Percentiles rank a stretch among this genome's conserved stretches.
These are phyloP conservation scores for Carex kokanica DNA, from an alignment of 176 grass and related monocot genomes.

Conservation along the genomic window DNA sequence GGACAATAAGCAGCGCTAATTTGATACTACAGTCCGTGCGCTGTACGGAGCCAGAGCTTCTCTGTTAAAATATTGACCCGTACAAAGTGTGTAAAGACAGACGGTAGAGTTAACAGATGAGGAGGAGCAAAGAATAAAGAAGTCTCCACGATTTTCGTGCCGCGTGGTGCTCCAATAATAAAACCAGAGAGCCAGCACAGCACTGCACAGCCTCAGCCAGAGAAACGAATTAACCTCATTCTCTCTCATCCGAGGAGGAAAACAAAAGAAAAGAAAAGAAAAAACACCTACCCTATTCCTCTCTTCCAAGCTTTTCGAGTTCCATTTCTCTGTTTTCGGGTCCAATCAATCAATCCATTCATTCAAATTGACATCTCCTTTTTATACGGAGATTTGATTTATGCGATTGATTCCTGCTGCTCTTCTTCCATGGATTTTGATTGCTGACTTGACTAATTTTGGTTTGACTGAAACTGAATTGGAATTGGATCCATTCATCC, in stretches of 20 bases:
- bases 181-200: slow-evolving; percentile 15
- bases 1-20: too few relatives aligned
- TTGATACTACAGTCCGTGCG: too few relatives aligned
- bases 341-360: not conserved
- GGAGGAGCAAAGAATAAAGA: not conserved
- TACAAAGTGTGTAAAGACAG: too few relatives aligned
- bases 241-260: not conserved
- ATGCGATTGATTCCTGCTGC: not conserved
- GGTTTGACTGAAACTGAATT: not conserved
- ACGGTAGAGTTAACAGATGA: too few relatives aligned
- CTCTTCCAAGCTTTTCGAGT: slow-evolving; percentile 14
- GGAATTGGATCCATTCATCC: not conserved
- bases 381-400: slow-evolving; percentile 6
- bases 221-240: not conserved
- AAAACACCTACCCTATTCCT: not conserved
- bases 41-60: too few relatives aligned
- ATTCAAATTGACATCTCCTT: not conserved
- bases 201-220: not conserved
- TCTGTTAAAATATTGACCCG: too few relatives aligned
- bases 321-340: not conserved
- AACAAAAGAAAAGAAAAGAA: not conserved
- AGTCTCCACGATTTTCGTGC: slow-evolving; percentile 13
- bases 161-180: not conserved
- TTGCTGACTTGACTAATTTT: slow-evolving; percentile 14
- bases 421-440: slow-evolving; percentile 5